Evolutionary conservation across 2,329 filamentous ascomycete genomes (phyloP).

Genomic region (Hymenoscyphus repandus): DNA sequence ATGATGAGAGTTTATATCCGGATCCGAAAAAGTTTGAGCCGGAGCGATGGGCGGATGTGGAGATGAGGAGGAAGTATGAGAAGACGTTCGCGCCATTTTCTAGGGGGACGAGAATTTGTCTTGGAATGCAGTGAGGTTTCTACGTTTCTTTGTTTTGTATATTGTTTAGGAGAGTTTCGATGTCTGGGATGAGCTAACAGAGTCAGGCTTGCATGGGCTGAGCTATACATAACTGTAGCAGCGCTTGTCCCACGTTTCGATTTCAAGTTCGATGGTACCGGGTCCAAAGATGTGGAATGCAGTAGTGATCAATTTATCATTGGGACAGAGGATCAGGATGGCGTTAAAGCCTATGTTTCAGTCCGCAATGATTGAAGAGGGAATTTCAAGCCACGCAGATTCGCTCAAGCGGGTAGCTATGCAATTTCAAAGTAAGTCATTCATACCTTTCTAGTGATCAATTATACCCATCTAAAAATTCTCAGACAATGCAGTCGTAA

Average conservation of each 20-base stretch:
- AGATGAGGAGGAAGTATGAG: conserved; percentile 25
- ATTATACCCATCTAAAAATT: too few species aligned
- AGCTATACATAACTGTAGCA: conserved; percentile 8
- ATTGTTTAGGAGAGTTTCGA: too few species aligned
- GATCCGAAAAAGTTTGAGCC: conserved; percentile 4
- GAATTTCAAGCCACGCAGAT: too few species aligned
- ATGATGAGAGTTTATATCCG: conserved; percentile 4
- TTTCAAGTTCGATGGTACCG: conserved; percentile 5
- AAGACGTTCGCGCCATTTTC: conserved; percentile 7
- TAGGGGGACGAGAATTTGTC: conserved; percentile 9
- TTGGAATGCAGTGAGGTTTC: conserved; percentile 8
- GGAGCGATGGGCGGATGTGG: not conserved
- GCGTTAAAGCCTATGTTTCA: too few species aligned
- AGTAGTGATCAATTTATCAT: conserved; percentile 12
- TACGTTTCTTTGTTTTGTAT: too few species aligned
- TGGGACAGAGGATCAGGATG: too few species aligned
- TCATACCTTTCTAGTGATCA: too few species aligned
- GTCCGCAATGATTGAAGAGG: too few species aligned
- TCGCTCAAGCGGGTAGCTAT: too few species aligned
- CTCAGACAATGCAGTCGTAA: too few species aligned
- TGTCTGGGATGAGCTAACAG: not conserved
- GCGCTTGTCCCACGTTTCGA: conserved; percentile 8
- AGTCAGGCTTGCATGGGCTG: conserved; percentile 11
- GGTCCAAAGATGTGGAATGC: conserved; percentile 9
- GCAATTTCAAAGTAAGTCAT: too few species aligned